Evolutionary conservation across 1,139 yeast species (phyloP).

Genomic region (Magnusiomyces magnusii): DNA sequence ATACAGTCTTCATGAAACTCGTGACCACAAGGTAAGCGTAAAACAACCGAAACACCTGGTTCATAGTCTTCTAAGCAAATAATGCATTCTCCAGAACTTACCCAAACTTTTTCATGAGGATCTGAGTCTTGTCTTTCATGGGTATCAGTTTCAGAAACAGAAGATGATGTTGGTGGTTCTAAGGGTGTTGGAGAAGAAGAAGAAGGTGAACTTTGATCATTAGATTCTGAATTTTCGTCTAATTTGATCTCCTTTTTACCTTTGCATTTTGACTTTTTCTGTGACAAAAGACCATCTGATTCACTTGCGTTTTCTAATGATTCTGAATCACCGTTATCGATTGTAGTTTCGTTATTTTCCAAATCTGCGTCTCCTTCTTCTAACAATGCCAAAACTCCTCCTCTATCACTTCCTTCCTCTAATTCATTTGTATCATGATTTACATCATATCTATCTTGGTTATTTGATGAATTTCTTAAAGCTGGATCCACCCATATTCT

Average conservation of each 20-base stretch:
- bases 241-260: background rate
- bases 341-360: background rate
- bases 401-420: constrained; percentile 1
- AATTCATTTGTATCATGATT: background rate
- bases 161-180: no score
- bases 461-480: background rate
- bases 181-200: no score
- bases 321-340: background rate
- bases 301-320: background rate
- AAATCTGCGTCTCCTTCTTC: background rate
- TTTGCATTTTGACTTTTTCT: background rate
- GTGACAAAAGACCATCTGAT: background rate
- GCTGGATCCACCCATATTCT: constrained; percentile 28
- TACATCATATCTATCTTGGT: background rate
- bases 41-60: constrained; percentile 30
- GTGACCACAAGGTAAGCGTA: constrained; percentile 39
- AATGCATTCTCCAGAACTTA: constrained; percentile 36
- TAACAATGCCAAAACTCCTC: background rate
- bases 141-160: background rate
- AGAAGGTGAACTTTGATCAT: background rate
- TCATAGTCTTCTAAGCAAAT: constrained; percentile 38
- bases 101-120: constrained; percentile 27
- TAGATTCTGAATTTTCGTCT: background rate
- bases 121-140: background rate
- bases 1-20: constrained; percentile 39